Percentiles rank a stretch among this genome's conserved stretches.
Conservation (phyloP, 2,329 filamentous ascomycete genomes). For the Botrytis galanthina region DNA sequence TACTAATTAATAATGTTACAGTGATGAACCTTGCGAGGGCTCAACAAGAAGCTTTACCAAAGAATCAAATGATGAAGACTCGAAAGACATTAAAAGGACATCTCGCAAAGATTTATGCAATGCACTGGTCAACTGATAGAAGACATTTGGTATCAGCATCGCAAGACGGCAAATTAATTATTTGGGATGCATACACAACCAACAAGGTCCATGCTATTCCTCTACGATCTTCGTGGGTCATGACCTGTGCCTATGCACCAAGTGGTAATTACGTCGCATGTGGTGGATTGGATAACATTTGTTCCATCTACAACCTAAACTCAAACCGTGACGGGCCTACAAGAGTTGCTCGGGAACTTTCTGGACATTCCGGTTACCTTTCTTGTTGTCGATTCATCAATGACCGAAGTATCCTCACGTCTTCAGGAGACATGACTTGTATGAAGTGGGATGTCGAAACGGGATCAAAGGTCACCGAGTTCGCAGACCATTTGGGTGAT, state of each 20-base stretch:
- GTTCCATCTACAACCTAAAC: constrained; percentile 98
- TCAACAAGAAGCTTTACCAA: constrained; percentile 86
- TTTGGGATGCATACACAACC: constrained; percentile 99
- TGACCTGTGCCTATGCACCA: constrained; percentile 98
- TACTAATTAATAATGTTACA: constrained; percentile 43
- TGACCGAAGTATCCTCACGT: constrained; percentile 94
- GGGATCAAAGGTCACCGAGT: constrained; percentile 94
- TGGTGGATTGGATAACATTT: constrained; percentile 98
- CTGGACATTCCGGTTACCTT: constrained; percentile 93
- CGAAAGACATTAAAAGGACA: constrained; percentile 97
- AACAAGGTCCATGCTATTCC: constrained; percentile 99
- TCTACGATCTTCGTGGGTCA: constrained; percentile 96
- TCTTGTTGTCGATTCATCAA: constrained; percentile 99
- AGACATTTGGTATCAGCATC: constrained; percentile 96
- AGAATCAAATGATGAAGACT: constrained; percentile 92
- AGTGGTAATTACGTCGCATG: constrained; percentile 98
- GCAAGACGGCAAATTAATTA: constrained; percentile 98
- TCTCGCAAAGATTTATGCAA: constrained; percentile 98
- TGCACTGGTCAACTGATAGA: constrained; percentile 99
- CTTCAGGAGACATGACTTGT: constrained; percentile 98
- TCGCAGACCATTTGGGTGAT: constrained; percentile 95
- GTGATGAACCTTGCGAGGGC: constrained; percentile 91
- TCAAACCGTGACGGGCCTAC: constrained; percentile 93
- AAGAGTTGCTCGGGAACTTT: constrained; percentile 90
- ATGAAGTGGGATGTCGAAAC: constrained; percentile 99